Percentiles rank a stretch among this genome's conserved stretches.
phyloP scores from a whole-genome alignment of 106 monocot genomes.

The Allium cepa region DNA sequence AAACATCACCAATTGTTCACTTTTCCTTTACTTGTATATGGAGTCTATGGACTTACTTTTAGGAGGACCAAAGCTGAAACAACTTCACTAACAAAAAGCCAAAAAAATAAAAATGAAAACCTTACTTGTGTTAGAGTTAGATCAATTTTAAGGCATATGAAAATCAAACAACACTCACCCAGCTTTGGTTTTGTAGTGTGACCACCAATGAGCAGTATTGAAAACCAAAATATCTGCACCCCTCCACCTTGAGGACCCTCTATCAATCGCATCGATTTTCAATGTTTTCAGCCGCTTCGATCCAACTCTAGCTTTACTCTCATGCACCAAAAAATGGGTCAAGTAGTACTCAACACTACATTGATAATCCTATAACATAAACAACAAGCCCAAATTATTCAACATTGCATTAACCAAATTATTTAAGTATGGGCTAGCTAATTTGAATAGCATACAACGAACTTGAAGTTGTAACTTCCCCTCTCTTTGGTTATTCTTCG shows the following conservation, averaged over 20 bases:
- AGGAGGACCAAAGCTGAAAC: too few relatives aligned
- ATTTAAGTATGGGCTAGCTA: not conserved
- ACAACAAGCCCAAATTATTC: not conserved
- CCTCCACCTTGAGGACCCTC: conserved; percentile 77
- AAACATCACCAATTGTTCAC: too few relatives aligned
- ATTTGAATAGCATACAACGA: conserved; percentile 26
- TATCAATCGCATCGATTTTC: conserved; percentile 68
- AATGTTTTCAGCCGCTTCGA: conserved; percentile 44
- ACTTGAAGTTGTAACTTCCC: conserved; percentile 83
- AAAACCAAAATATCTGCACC: conserved; percentile 85
- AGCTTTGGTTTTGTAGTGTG: conserved; percentile 78
- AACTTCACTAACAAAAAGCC: too few relatives aligned
- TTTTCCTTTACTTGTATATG: too few relatives aligned
- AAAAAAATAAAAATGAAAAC: too few relatives aligned
- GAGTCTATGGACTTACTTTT: too few relatives aligned
- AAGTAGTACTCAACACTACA: conserved; percentile 92
- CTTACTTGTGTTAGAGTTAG: too few relatives aligned
- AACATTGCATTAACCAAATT: not conserved
- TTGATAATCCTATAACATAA: conserved; percentile 62
- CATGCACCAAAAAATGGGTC: conserved; percentile 80
- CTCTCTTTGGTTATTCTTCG: conserved; percentile 59
- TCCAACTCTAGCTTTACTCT: conserved; percentile 68
- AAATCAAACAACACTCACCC: conserved; percentile 43
- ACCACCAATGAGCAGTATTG: conserved; percentile 97
- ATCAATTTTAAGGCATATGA: too few relatives aligned